Evolutionary conservation across 2,329 filamentous ascomycete genomes (phyloP).

Genomic region (Lizonia empirigonia): DNA sequence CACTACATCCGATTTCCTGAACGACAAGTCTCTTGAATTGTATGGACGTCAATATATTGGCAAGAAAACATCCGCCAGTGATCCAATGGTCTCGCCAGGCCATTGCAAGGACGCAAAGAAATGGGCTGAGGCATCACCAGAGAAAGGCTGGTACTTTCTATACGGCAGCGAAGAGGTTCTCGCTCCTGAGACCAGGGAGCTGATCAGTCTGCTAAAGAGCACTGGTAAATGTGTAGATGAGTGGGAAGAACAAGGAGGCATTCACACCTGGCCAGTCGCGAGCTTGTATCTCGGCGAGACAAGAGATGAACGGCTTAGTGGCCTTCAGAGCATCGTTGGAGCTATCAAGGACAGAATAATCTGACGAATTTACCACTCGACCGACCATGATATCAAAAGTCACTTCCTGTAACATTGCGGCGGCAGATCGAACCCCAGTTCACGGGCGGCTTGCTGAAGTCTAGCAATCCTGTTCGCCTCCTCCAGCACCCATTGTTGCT

Average conservation of each 20-base stretch:
- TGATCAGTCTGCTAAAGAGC: constrained; percentile 62
- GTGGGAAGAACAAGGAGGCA: constrained; percentile 67
- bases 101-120: constrained; percentile 67
- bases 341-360: constrained; percentile 39
- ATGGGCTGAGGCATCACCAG: constrained; percentile 71
- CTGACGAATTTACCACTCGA: constrained; percentile 7
- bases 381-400: neutral
- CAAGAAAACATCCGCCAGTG: constrained; percentile 54
- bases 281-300: constrained; percentile 60
- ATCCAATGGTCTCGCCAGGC: constrained; percentile 72
- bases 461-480: constrained; percentile 1
- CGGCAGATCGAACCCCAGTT: constrained; percentile 12
- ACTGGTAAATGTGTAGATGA: constrained; percentile 61
- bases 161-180: constrained; percentile 82
- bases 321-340: constrained; percentile 54
- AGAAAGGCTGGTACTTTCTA: constrained; percentile 69
- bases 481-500: constrained; percentile 9
- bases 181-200: constrained; percentile 68
- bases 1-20: constrained; percentile 76
- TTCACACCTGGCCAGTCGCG: constrained; percentile 85
- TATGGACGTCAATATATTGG: constrained; percentile 75
- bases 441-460: constrained; percentile 8
- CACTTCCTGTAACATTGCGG: constrained; percentile 4
- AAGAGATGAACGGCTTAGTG: constrained; percentile 54
- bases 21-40: constrained; percentile 66